Evolutionary conservation across 2,329 filamentous ascomycete species (phyloP), one percentile per base, ranked within the genome.

Genomic region (Didymosphaeria variabile): DNA sequence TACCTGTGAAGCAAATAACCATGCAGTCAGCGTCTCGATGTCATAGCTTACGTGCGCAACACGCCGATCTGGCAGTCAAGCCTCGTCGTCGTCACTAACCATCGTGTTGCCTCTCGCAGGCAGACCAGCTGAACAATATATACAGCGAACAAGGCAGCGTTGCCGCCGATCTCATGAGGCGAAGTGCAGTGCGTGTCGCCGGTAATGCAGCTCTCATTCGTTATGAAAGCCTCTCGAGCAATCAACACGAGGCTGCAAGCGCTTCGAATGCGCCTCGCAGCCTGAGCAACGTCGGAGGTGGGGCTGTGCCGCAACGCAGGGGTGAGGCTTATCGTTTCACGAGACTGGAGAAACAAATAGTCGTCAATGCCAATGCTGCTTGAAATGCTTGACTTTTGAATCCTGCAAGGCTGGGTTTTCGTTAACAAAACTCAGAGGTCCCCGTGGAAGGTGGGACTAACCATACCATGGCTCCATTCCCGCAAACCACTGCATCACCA

Each of bases 281-380:
- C 40, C 13, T 46, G 19, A 34, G 40, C 26, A 40, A n/a, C 15
- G 38, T 50, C 32, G 51, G 38, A 45, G 38, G 52, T 34, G 42
- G 31, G 53, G 53, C 53, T 55, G 53, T 36, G 53, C 53, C 53
- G 53, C 53, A 53, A 46, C n/a, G 53, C 53, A 55, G 53, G 42
- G 53, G 29, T n/a, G 42, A 47, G 53, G 42, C 42, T 55, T 21
- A 55, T 55, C 29, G 53, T 55, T 46, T 47, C 53, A 13, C 53
- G 6, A 26, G 42, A 34, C 19, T 29, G 29, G 31, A 46, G 29
- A 29, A 47, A 55, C 53, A 55, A 46, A 55, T 55, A 55, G 29
- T 10, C 42, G 23, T 17, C 42, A 26, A 36, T 38, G 53, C 53
- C 53, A 46, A 55, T 36, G 31, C 23, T 17, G 53, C 19, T 4